A percentile compares a stretch with the other conserved stretches of the same genome.
These are phyloP conservation scores for Fistulinella prunicolor DNA, from an alignment of 768 basidiomycete species.

Conservation along the genomic window DNA sequence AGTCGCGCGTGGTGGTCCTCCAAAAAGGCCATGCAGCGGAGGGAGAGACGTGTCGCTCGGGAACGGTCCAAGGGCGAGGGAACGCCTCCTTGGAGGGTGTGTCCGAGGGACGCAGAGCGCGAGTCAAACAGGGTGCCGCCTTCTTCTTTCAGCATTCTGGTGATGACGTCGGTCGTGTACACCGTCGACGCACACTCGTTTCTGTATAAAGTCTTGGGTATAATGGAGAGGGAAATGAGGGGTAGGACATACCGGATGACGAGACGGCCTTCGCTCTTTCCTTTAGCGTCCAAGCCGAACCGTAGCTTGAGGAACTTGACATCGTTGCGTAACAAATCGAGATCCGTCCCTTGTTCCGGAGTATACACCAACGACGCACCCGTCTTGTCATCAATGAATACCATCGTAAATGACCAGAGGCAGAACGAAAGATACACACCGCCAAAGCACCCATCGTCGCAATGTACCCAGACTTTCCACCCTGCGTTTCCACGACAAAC, in stretches of 20 bases:
- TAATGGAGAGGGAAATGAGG: neutral
- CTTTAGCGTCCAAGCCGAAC: constrained; percentile 82
- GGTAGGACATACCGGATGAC: constrained; percentile 70
- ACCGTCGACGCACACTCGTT: constrained; percentile 85
- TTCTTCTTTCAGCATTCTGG: constrained; percentile 93
- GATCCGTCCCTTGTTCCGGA: constrained; percentile 84
- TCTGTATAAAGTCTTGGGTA: constrained; percentile 36
- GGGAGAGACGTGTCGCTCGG: constrained; percentile 83
- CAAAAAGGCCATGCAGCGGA: constrained; percentile 93
- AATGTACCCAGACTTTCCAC: constrained; percentile 94
- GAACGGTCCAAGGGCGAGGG: constrained; percentile 94
- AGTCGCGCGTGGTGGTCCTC: constrained; percentile 72
- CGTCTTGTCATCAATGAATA: constrained; percentile 45
- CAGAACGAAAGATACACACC: constrained; percentile 45
- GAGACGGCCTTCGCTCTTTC: constrained; percentile 89
- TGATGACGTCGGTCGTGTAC: constrained; percentile 89
- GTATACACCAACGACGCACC: constrained; percentile 94
- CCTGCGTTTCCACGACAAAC: constrained; percentile 98
- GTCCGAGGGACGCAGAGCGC: constrained; percentile 92
- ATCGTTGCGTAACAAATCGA: constrained; percentile 78
- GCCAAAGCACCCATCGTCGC: constrained; percentile 95
- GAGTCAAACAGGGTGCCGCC: constrained; percentile 92
- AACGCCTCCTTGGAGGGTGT: constrained; percentile 94
- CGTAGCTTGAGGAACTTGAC: constrained; percentile 85
- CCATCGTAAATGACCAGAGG: neutral